These are phyloP conservation scores for Picea sitchensis DNA, from an alignment of 75 land plant species.

Conservation along the genomic window DNA sequence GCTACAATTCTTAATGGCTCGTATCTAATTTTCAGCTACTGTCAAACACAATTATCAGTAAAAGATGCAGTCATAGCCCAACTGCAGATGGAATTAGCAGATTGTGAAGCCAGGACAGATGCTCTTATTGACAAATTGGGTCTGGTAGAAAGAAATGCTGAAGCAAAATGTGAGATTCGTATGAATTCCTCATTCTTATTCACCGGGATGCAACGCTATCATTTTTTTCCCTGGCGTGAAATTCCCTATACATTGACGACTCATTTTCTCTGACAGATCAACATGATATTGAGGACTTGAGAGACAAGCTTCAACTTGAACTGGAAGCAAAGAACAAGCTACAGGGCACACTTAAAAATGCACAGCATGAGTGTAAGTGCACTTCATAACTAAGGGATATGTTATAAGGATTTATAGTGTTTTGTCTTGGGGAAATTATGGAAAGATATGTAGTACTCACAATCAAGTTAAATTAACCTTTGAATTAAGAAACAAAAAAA, in stretches of 20 bases:
- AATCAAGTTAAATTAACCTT: not conserved
- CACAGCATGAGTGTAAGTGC: slow-evolving; percentile 45
- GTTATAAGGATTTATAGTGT: not conserved
- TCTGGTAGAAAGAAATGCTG: slow-evolving; percentile 15
- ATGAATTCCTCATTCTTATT: not conserved
- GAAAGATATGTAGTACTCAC: not conserved
- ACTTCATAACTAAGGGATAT: not conserved
- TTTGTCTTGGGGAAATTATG: not conserved
- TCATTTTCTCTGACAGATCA: slow-evolving; percentile 22
- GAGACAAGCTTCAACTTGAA: slow-evolving; percentile 27
- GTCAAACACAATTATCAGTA: slow-evolving; percentile 14
- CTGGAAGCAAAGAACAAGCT: slow-evolving; percentile 50
- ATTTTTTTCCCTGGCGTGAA: not conserved
- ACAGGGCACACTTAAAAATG: slow-evolving; percentile 26
- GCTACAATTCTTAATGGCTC: not conserved
- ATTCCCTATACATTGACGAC: not conserved
- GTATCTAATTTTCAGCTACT: not conserved
- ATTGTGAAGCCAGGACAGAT: slow-evolving; percentile 24
- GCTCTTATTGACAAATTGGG: slow-evolving; percentile 20
- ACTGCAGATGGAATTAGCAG: slow-evolving; percentile 32
- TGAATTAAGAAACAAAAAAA: too few species aligned
- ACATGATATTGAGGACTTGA: slow-evolving; percentile 43
- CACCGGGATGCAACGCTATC: not conserved
- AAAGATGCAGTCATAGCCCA: slow-evolving; percentile 24
- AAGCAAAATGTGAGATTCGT: slow-evolving; percentile 32